Evolutionary conservation across 2,329 filamentous ascomycete genomes (phyloP).

Genomic region (Ophiostoma pallidulum): DNA sequence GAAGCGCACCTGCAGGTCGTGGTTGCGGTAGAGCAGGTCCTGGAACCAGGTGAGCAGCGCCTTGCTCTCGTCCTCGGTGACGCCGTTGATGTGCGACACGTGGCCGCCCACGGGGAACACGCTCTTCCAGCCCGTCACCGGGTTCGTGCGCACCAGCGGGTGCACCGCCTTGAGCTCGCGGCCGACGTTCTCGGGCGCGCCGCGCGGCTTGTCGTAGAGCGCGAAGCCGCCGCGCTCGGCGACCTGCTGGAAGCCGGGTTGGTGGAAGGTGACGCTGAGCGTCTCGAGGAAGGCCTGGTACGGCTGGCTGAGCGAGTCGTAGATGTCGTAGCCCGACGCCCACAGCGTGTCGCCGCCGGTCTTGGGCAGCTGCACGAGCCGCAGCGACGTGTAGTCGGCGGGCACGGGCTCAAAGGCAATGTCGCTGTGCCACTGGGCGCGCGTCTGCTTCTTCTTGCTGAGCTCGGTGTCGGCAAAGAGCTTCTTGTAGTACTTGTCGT

Average conservation of each 20-base stretch:
- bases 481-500: constrained; percentile 30
- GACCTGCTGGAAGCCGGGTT: constrained; percentile 39
- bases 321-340: constrained; percentile 37
- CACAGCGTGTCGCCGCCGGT: constrained; percentile 31
- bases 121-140: constrained; percentile 48
- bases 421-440: constrained; percentile 41
- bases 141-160: constrained; percentile 48
- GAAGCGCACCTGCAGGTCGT: constrained; percentile 44
- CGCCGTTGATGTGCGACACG: constrained; percentile 39
- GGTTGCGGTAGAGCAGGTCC: constrained; percentile 41
- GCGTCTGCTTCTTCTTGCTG: constrained; percentile 16
- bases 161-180: constrained; percentile 38
- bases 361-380: constrained; percentile 25
- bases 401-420: constrained; percentile 39
- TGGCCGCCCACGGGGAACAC: constrained; percentile 45
- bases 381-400: constrained; percentile 44
- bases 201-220: constrained; percentile 36
- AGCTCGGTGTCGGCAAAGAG: constrained; percentile 16
- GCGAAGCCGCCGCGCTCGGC: constrained; percentile 36
- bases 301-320: constrained; percentile 38
- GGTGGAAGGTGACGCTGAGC: constrained; percentile 45
- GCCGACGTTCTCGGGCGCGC: constrained; percentile 43
- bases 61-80: constrained; percentile 38
- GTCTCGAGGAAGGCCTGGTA: constrained; percentile 47
- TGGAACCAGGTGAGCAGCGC: constrained; percentile 41